Evolutionary conservation across 2,329 filamentous ascomycete genomes (phyloP).

Genomic region (Neonectria punicea): DNA sequence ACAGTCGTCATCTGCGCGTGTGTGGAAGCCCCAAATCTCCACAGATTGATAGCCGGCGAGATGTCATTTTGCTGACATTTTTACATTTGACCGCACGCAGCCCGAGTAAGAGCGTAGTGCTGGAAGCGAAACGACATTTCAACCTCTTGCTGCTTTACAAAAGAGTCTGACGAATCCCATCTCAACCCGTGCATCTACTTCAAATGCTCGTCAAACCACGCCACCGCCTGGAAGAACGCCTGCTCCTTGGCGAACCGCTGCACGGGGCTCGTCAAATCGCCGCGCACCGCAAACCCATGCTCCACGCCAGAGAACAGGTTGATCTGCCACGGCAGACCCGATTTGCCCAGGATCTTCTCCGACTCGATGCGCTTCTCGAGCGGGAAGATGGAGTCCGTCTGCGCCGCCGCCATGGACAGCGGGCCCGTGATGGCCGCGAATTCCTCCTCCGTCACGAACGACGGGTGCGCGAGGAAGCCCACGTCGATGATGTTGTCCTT

Average conservation of each 20-base stretch:
- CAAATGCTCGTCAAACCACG: slow-evolving; percentile 74
- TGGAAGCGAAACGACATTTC: background rate
- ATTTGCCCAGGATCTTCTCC: slow-evolving; percentile 67
- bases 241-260: slow-evolving; percentile 80
- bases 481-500: slow-evolving; percentile 63
- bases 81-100: slow-evolving; percentile 46
- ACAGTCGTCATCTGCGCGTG: slow-evolving; percentile 44
- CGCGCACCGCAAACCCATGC: slow-evolving; percentile 81
- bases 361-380: slow-evolving; percentile 63
- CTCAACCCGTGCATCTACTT: background rate
- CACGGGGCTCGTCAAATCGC: slow-evolving; percentile 61
- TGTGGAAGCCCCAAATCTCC: slow-evolving; percentile 48
- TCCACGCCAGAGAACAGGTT: slow-evolving; percentile 73
- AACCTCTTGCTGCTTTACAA: slow-evolving; percentile 17
- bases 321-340: slow-evolving; percentile 71
- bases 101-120: slow-evolving; percentile 32
- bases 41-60: slow-evolving; percentile 45
- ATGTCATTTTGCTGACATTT: too few relatives aligned
- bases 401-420: slow-evolving; percentile 70
- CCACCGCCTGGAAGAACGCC: slow-evolving; percentile 79
- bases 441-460: slow-evolving; percentile 68
- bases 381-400: slow-evolving; percentile 70
- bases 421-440: slow-evolving; percentile 66
- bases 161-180: background rate
- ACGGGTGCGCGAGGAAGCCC: slow-evolving; percentile 73